phyloP scores from a whole-genome alignment of 176 grass and related monocot species.

The Saccharum officinarum region DNA sequence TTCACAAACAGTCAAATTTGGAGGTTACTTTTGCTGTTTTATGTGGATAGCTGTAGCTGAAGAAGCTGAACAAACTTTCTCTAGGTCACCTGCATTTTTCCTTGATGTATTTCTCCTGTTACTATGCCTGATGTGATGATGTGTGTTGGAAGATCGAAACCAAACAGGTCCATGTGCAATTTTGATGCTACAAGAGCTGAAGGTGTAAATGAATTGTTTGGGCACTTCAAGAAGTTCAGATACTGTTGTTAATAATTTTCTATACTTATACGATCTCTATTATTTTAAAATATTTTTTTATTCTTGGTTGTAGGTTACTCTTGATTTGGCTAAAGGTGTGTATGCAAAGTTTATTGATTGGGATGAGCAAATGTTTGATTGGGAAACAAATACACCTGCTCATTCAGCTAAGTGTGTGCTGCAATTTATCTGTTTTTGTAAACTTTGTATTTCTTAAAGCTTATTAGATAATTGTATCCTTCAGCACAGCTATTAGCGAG shows the following conservation, averaged over 20 bases:
- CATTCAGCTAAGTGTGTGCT: conserved; percentile 78
- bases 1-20: neutral
- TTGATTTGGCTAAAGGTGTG: conserved; percentile 87
- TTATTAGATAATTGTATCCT: conserved; percentile 61
- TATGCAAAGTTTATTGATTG: conserved; percentile 98
- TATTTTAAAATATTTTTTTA: conserved; percentile 21
- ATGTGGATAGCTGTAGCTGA: neutral
- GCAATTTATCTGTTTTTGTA: neutral
- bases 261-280: neutral
- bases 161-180: neutral
- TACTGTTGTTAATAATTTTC: conserved; percentile 14
- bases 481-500: conserved; percentile 99
- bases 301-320: conserved; percentile 66
- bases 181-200: neutral
- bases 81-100: neutral
- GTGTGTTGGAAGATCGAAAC: neutral
- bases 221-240: neutral
- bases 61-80: neutral
- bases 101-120: neutral
- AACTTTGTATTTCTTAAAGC: conserved; percentile 32
- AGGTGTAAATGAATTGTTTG: neutral
- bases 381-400: conserved; percentile 76
- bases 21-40: neutral
- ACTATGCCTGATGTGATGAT: neutral
- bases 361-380: conserved; percentile 95